Evolutionary conservation across 2,329 filamentous ascomycete genomes (phyloP).

Genomic region (Karstenula rhodostoma): DNA sequence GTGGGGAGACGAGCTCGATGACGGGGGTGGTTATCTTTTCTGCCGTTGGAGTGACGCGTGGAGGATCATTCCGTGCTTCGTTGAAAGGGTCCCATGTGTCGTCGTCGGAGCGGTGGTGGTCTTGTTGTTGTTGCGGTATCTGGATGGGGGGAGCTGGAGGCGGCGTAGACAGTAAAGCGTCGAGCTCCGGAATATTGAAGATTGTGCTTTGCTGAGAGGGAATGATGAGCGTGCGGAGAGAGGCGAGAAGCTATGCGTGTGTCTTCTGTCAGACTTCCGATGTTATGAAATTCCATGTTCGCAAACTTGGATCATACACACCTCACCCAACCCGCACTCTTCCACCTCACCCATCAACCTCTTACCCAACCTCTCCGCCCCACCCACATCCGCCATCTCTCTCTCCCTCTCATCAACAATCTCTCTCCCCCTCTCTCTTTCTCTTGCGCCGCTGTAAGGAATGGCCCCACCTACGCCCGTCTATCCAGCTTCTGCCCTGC

Average conservation of each 20-base stretch:
- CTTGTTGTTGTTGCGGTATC: conserved; percentile 17
- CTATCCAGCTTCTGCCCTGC: conserved; percentile 62
- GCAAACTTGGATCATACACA: conserved; percentile 18
- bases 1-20: conserved; percentile 62
- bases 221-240: conserved; percentile 40
- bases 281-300: too few relatives aligned
- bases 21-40: conserved; percentile 23
- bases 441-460: conserved; percentile 4
- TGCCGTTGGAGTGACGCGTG: conserved; percentile 2
- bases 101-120: conserved; percentile 12
- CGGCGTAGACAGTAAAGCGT: conserved; percentile 45
- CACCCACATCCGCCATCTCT: conserved; percentile 28
- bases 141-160: conserved; percentile 11
- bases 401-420: conserved; percentile 11
- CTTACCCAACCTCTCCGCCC: conserved; percentile 59
- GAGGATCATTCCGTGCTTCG: background rate
- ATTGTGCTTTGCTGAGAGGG: conserved; percentile 21
- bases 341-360: conserved; percentile 57
- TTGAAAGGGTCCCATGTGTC: conserved; percentile 9
- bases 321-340: conserved; percentile 40
- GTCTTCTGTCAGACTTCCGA: background rate
- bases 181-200: conserved; percentile 58
- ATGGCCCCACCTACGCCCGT: conserved; percentile 66
- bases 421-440: conserved; percentile 8
- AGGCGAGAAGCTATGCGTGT: conserved; percentile 49